Evolutionary conservation across 441 rosid genomes (phyloP).

Genomic region (Viola pubescens): DNA sequence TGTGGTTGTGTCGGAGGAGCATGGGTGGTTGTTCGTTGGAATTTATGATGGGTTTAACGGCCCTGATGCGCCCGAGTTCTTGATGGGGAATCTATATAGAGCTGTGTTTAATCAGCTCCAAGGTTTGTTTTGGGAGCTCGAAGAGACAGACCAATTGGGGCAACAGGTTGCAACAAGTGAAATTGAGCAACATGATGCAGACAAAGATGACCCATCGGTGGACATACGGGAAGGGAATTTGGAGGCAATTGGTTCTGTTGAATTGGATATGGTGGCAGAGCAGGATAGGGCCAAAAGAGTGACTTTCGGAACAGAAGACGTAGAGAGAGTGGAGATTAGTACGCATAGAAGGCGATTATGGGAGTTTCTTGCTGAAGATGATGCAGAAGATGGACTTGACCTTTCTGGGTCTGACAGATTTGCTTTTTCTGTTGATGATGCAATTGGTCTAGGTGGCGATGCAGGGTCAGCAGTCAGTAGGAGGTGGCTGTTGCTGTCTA

Average conservation of each 20-base stretch:
- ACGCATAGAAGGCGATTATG: slow-evolving; percentile 49
- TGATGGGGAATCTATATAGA: slow-evolving; percentile 93
- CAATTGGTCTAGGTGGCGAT: slow-evolving; percentile 57
- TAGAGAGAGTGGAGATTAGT: slow-evolving; percentile 19
- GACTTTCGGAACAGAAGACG: slow-evolving; percentile 49
- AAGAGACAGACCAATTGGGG: slow-evolving; percentile 18
- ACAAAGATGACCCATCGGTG: slow-evolving; percentile 7
- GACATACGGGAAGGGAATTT: slow-evolving; percentile 15
- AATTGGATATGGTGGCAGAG: slow-evolving; percentile 2
- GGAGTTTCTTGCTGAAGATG: slow-evolving; percentile 81
- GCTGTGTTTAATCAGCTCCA: slow-evolving; percentile 76
- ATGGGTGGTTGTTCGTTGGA: slow-evolving; percentile 94
- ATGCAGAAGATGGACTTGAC: slow-evolving; percentile 80
- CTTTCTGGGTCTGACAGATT: slow-evolving; percentile 91
- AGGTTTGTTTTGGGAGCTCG: slow-evolving; percentile 89
- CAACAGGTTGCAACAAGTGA: slow-evolving; percentile 21
- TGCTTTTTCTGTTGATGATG: slow-evolving; percentile 87
- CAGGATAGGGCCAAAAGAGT: slow-evolving; percentile 43
- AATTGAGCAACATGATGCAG: slow-evolving; percentile 4
- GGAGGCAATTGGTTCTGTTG: slow-evolving; percentile 1
- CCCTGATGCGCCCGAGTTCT: slow-evolving; percentile 91
- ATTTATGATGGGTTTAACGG: slow-evolving; percentile 94
- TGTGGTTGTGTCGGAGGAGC: slow-evolving; percentile 92
- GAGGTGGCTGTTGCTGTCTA: slow-evolving; percentile 78
- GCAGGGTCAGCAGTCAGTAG: slow-evolving; percentile 56